Percentiles rank a stretch among this genome's conserved stretches.
Evolutionary conservation across 371 early-diverging fungal species (phyloP).

Genomic region (Apophysomyces variabilis): DNA sequence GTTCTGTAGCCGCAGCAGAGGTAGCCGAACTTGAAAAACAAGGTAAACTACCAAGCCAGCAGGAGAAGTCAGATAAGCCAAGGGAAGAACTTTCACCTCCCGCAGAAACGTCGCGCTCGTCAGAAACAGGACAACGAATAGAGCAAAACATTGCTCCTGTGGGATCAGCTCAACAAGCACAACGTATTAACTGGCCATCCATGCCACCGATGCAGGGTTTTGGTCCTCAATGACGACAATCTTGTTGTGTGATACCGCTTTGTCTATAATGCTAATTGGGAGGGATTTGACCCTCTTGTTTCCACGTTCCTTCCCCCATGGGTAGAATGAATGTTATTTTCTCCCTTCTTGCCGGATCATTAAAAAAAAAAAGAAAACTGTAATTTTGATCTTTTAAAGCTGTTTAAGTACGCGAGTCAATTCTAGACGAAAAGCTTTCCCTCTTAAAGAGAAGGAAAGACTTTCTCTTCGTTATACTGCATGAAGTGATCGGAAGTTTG

Average conservation of each 20-base stretch:
- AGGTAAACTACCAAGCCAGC: slow-evolving; percentile 32
- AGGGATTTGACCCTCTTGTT: neutral
- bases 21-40: slow-evolving; percentile 60
- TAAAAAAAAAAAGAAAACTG: too few relatives aligned
- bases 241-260: neutral
- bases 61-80: neutral
- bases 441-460: too few relatives aligned
- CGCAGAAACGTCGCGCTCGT: neutral
- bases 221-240: slow-evolving; percentile 4
- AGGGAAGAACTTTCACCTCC: neutral
- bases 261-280: neutral
- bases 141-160: slow-evolving; percentile 4
- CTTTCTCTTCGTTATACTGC: too few relatives aligned
- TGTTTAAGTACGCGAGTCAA: too few relatives aligned
- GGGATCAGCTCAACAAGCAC: slow-evolving; percentile 11
- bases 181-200: slow-evolving; percentile 1
- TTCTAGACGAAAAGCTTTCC: too few relatives aligned
- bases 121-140: slow-evolving; percentile 1
- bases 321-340: too few relatives aligned
- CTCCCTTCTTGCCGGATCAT: too few relatives aligned
- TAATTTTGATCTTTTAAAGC: too few relatives aligned
- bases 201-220: slow-evolving; percentile 12
- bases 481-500: too few relatives aligned
- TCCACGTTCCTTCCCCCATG: neutral
- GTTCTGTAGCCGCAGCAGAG: slow-evolving; percentile 56